Evolutionary conservation across 768 basidiomycete genomes (phyloP).

Genomic region (Lentinus brumalis): DNA sequence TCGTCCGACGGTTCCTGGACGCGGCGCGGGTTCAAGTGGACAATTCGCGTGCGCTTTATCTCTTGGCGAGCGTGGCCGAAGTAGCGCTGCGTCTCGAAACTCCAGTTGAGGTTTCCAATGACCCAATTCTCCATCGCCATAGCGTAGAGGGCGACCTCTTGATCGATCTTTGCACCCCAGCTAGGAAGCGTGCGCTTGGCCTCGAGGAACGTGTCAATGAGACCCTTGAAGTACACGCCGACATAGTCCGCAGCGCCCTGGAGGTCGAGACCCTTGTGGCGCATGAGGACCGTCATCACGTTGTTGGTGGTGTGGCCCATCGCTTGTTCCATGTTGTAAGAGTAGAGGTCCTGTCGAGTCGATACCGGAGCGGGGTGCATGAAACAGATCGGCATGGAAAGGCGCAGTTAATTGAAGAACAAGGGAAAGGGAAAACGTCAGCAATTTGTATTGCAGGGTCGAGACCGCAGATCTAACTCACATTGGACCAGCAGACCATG

Average conservation of each 20-base stretch:
- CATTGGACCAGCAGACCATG: slow-evolving; percentile 72
- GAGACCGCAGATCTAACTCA: slow-evolving; percentile 33
- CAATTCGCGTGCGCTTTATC: slow-evolving; percentile 39
- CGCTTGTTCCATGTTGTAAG: slow-evolving; percentile 73
- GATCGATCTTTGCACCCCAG: slow-evolving; percentile 47
- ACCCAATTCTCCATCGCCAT: slow-evolving; percentile 61
- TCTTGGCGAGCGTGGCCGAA: slow-evolving; percentile 58
- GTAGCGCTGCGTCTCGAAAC: slow-evolving; percentile 69
- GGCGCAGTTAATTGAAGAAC: not conserved
- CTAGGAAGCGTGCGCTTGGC: slow-evolving; percentile 50
- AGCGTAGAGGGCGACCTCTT: slow-evolving; percentile 53
- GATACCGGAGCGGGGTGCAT: not conserved
- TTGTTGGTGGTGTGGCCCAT: slow-evolving; percentile 68
- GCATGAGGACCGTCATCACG: slow-evolving; percentile 68
- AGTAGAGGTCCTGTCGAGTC: slow-evolving; percentile 59
- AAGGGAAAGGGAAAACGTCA: not conserved
- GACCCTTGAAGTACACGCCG: slow-evolving; percentile 49
- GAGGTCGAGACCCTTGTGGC: slow-evolving; percentile 50
- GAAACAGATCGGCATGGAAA: not conserved
- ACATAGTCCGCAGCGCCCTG: slow-evolving; percentile 63
- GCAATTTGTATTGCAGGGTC: not conserved
- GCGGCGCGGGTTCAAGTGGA: slow-evolving; percentile 23
- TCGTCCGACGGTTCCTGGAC: slow-evolving; percentile 14
- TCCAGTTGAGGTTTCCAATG: slow-evolving; percentile 66
- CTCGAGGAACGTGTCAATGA: slow-evolving; percentile 52